phyloP scores from a whole-genome alignment of 2,329 filamentous ascomycete species.

The Albophoma yamanashiensis region DNA sequence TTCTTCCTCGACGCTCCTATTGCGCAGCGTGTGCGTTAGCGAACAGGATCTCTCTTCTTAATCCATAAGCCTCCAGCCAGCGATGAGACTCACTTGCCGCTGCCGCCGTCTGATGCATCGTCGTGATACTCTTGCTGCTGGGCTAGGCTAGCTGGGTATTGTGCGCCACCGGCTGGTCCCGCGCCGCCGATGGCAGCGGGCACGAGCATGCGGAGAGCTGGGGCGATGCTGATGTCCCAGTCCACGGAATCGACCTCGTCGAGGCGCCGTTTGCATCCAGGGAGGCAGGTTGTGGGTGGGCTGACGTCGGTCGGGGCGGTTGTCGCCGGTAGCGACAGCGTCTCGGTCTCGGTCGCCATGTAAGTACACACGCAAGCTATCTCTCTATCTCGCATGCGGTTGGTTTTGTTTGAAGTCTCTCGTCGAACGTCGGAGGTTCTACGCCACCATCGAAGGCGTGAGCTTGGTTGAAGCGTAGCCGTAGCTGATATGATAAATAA shows the following conservation, averaged over 20 bases:
- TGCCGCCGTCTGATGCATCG: neutral
- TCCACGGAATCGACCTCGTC: slow-evolving; percentile 9
- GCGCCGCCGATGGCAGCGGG: neutral
- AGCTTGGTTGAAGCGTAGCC: neutral
- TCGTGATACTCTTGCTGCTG: neutral
- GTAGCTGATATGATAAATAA: neutral
- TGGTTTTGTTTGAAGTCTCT: neutral
- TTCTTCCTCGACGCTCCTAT: slow-evolving; percentile 24
- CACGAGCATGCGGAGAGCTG: slow-evolving; percentile 4
- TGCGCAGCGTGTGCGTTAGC: neutral
- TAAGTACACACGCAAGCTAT: neutral
- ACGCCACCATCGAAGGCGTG: neutral
- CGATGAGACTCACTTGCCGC: neutral
- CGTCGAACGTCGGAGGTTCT: neutral
- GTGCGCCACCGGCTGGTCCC: neutral
- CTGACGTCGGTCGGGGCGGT: slow-evolving; percentile 19
- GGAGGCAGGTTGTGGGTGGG: slow-evolving; percentile 12
- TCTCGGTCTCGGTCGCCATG: slow-evolving; percentile 22
- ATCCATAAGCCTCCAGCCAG: neutral
- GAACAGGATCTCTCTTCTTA: neutral
- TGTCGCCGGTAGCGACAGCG: slow-evolving; percentile 18
- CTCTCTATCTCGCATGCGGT: neutral
- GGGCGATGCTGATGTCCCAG: slow-evolving; percentile 19
- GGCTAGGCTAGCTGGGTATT: neutral
- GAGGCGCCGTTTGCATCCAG: slow-evolving; percentile 4